These are phyloP conservation scores for Diaporthe sp. DNA, from an alignment of 2,329 filamentous ascomycete species.

Conservation along the genomic window DNA sequence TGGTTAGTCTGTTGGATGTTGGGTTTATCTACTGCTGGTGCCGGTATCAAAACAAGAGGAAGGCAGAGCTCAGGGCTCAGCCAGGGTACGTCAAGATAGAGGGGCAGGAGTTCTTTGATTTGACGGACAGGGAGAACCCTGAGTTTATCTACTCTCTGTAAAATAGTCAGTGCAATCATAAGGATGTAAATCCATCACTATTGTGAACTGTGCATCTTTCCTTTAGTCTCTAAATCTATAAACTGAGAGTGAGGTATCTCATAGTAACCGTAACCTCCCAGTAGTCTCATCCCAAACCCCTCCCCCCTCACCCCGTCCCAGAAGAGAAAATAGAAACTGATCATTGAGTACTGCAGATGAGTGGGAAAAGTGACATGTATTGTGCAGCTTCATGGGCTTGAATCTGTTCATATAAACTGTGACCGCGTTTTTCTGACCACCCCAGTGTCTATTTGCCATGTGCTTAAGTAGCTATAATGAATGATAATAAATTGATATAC, in stretches of 20 bases:
- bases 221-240: not conserved
- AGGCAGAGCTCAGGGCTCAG: conserved; percentile 64
- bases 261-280: accelerated
- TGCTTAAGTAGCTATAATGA: not conserved
- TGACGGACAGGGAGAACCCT: conserved; percentile 76
- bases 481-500: not conserved
- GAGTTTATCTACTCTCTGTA: conserved; percentile 74
- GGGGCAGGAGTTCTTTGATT: conserved; percentile 77
- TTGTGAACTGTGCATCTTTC: not conserved
- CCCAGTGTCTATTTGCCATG: not conserved
- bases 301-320: too few species aligned
- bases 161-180: not conserved
- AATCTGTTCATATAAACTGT: not conserved
- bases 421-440: not conserved
- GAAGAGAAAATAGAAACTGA: too few species aligned
- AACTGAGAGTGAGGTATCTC: not conserved
- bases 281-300: too few species aligned
- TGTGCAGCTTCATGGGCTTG: too few species aligned
- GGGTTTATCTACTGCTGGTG: conserved; percentile 76
- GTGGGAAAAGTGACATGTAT: not conserved
- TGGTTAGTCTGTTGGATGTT: conserved; percentile 66
- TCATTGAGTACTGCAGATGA: not conserved
- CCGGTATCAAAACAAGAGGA: conserved; percentile 69
- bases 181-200: not conserved
- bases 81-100: conserved; percentile 73